These are phyloP conservation scores for Irpex sp. DNA, from an alignment of 1,284 basidiomycete species.

Conservation along the genomic window DNA sequence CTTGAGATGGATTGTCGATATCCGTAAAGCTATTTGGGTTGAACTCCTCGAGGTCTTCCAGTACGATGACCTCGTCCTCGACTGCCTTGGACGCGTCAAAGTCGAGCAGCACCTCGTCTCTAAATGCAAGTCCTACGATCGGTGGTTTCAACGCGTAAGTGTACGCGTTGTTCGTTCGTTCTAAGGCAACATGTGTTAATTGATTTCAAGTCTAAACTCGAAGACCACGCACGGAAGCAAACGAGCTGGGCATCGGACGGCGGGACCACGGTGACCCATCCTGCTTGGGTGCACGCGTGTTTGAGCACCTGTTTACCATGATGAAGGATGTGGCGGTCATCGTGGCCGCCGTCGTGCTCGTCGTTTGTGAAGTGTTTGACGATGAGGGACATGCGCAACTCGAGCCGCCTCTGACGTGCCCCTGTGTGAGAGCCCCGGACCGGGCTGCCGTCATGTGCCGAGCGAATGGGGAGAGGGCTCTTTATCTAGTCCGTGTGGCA, in stretches of 20 bases:
- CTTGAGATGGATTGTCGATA: not conserved
- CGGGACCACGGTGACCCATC: not conserved
- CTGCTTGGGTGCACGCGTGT: not conserved
- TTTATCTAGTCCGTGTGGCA: not conserved
- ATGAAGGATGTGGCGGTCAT: not conserved
- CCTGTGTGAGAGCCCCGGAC: not conserved
- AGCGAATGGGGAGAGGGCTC: not conserved
- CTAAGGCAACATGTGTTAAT: not conserved
- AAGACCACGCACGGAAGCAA: not conserved
- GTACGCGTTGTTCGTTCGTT: not conserved
- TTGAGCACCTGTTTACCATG: not conserved
- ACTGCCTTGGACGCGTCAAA: not conserved
- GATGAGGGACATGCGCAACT: not conserved
- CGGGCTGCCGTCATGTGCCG: not conserved
- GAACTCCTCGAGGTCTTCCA: not conserved
- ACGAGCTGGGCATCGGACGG: not conserved
- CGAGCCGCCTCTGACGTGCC: not conserved
- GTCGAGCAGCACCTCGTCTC: not conserved
- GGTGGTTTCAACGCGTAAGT: not conserved
- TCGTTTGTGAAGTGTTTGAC: slow-evolving; percentile 1
- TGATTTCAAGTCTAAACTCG: not conserved
- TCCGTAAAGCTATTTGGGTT: not conserved
- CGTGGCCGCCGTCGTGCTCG: not conserved
- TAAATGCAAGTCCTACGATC: not conserved
- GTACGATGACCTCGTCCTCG: not conserved